These are phyloP conservation scores for Arthroderma uncinatum DNA, from an alignment of 2,329 filamentous ascomycete genomes.

Conservation along the genomic window DNA sequence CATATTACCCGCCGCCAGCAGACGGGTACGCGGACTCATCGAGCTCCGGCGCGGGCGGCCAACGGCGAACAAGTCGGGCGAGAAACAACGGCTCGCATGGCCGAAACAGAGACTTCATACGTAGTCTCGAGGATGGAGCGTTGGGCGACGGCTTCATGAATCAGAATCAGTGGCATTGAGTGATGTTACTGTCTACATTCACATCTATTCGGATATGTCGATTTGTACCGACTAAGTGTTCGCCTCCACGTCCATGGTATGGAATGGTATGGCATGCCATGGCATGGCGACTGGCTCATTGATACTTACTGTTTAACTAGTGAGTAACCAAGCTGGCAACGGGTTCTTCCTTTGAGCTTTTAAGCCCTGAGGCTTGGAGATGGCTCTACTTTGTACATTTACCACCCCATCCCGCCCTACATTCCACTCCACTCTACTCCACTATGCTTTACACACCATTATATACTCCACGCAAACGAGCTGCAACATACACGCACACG, in stretches of 20 bases:
- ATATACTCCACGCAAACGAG: neutral
- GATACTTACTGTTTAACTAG: no score
- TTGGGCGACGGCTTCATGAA: constrained; percentile 83
- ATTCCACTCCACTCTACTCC: neutral
- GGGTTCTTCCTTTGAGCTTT: no score
- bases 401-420: neutral
- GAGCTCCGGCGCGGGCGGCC: constrained; percentile 44
- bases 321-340: no score
- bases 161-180: constrained; percentile 49
- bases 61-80: constrained; percentile 64
- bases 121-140: constrained; percentile 86
- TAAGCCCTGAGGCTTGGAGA: neutral
- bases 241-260: neutral
- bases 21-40: constrained; percentile 65
- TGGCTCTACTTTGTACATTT: neutral
- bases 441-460: neutral
- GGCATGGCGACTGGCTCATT: no score
- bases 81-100: constrained; percentile 32
- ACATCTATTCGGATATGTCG: neutral
- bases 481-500: neutral
- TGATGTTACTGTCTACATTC: neutral
- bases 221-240: neutral
- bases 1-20: constrained; percentile 88
- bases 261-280: no score
- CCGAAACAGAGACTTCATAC: constrained; percentile 74